Evolutionary conservation across 257 asterid genomes (phyloP).

Genomic region (Phtheirospermum japonicum): DNA sequence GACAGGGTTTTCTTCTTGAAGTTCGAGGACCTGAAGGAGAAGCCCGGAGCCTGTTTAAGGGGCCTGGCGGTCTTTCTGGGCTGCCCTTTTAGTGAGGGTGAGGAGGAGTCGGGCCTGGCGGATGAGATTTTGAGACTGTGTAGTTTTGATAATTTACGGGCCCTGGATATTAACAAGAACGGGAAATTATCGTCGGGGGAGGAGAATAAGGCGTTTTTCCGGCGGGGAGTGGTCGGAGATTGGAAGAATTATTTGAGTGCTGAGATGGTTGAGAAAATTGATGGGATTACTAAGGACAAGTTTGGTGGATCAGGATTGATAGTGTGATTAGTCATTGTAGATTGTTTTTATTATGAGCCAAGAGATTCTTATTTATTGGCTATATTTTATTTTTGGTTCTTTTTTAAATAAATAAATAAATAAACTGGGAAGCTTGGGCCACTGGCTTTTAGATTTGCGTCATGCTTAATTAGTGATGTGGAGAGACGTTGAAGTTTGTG

Average conservation of each 20-base stretch:
- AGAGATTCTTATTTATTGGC: too few species aligned
- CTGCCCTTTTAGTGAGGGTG: constrained; percentile 35
- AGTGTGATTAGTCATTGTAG: constrained; percentile 6
- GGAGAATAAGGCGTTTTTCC: constrained; percentile 41
- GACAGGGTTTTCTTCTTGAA: constrained; percentile 36
- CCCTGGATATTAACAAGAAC: constrained; percentile 34
- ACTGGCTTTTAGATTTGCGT: too few species aligned
- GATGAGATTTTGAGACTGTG: constrained; percentile 38
- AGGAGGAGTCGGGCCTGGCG: constrained; percentile 39
- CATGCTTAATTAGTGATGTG: too few species aligned
- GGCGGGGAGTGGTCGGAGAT: constrained; percentile 50
- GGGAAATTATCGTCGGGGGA: constrained; percentile 46
- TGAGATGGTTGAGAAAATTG: constrained; percentile 40
- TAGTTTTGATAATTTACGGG: constrained; percentile 38
- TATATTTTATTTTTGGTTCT: too few species aligned
- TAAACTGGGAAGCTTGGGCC: too few species aligned
- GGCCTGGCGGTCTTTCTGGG: constrained; percentile 43
- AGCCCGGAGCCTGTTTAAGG: constrained; percentile 26
- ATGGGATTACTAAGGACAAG: constrained; percentile 36
- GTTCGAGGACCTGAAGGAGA: constrained; percentile 43
- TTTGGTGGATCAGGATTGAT: constrained; percentile 37
- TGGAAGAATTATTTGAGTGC: constrained; percentile 39
- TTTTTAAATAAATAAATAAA: too few species aligned
- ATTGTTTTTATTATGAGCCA: too few species aligned
- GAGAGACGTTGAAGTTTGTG: too few species aligned